Evolutionary conservation across 805 yeast species (phyloP).

Genomic region (Spencermartinsiella europaea): DNA sequence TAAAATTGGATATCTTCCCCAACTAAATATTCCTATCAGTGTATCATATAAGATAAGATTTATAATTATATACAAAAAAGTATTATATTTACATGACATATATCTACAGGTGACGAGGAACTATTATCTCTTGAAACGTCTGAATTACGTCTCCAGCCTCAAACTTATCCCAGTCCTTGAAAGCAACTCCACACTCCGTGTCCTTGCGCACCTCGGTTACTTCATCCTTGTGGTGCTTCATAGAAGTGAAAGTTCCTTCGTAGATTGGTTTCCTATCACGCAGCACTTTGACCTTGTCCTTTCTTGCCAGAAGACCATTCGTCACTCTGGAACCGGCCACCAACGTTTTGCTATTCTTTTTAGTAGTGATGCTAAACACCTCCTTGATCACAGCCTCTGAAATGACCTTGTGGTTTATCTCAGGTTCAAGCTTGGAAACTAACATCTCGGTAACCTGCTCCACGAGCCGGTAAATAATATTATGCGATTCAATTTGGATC

Average conservation of each 20-base stretch:
- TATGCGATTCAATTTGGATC: constrained; percentile 58
- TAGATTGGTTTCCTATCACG: constrained; percentile 46
- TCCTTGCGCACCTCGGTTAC: constrained; percentile 75
- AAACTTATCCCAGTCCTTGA: constrained; percentile 60
- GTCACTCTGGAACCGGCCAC: constrained; percentile 86
- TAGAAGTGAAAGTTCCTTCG: constrained; percentile 60
- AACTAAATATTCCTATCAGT: too few relatives aligned
- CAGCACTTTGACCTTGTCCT: constrained; percentile 52
- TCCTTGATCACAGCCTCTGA: constrained; percentile 68
- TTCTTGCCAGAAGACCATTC: constrained; percentile 60
- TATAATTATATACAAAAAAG: neutral
- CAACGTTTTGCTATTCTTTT: constrained; percentile 43
- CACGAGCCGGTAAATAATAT: constrained; percentile 80
- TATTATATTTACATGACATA: constrained; percentile 1
- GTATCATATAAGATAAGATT: neutral
- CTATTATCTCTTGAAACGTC: constrained; percentile 60
- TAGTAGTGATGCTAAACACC: constrained; percentile 62
- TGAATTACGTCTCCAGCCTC: constrained; percentile 72
- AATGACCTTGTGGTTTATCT: constrained; percentile 55
- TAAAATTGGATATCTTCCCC: too few relatives aligned
- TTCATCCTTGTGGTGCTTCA: constrained; percentile 80
- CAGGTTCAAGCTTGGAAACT: constrained; percentile 56
- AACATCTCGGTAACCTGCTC: constrained; percentile 73
- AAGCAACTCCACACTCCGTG: constrained; percentile 81
- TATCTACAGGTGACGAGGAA: constrained; percentile 43